Percentiles rank a stretch among this genome's conserved stretches.
phyloP scores from a whole-genome alignment of 2,329 filamentous ascomycete species.

The Diplodia scrobiculata region DNA sequence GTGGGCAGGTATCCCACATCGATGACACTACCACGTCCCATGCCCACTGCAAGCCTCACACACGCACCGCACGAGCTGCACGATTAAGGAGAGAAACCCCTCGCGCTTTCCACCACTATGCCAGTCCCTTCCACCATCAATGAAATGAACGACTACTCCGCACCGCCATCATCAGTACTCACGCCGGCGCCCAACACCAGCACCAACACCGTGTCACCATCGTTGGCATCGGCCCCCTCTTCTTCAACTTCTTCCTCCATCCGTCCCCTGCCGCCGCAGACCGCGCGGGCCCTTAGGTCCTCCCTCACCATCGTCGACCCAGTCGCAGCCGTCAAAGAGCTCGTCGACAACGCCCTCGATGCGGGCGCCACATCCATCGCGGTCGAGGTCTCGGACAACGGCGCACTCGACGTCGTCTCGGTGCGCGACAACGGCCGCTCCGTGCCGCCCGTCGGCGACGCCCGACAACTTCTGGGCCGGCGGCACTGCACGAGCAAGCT shows the following conservation, averaged over 20 bases:
- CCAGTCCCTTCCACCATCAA: too few species aligned
- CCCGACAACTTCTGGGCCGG: conserved; percentile 64
- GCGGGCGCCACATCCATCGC: conserved; percentile 68
- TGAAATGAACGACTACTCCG: neutral
- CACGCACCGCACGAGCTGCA: too few species aligned
- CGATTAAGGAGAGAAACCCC: too few species aligned
- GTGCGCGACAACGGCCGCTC: conserved; percentile 69
- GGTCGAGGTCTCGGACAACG: conserved; percentile 63
- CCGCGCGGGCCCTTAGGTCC: conserved; percentile 61
- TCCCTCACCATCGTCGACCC: conserved; percentile 63
- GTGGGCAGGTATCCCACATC: neutral
- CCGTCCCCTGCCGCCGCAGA: conserved; percentile 45
- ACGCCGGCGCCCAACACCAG: neutral
- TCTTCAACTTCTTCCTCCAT: neutral
- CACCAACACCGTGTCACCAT: neutral
- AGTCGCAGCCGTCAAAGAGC: conserved; percentile 69
- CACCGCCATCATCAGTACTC: neutral
- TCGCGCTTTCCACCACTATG: too few species aligned
- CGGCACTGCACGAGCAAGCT: conserved; percentile 76
- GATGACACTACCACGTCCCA: too few species aligned
- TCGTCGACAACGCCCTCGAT: conserved; percentile 76
- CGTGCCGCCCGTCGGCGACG: conserved; percentile 62
- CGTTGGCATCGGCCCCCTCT: neutral
- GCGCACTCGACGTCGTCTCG: conserved; percentile 66
- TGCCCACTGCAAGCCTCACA: too few species aligned